Base-by-base conservation (phyloP, 768 basidiomycete genomes). In the Tricholoma sp. region DNA sequence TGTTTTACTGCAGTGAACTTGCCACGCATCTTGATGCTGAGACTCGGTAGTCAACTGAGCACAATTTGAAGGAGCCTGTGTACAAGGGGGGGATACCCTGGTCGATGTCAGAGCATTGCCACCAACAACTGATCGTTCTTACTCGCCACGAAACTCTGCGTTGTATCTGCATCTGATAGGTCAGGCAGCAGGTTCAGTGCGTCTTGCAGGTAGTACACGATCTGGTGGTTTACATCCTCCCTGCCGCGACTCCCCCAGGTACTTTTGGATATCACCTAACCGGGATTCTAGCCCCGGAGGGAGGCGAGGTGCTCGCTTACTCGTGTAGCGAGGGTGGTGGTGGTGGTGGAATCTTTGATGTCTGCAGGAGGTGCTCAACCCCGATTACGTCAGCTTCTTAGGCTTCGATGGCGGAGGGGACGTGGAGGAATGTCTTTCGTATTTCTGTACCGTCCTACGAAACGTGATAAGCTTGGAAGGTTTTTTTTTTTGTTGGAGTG, bases 321-420 rank as follows among this genome's bases (percentile, higher is more conserved):
- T 50, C 94, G 91, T 0, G 94, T 94, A 6, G 91, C 85, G 53
- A 99, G 87, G 1, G 95, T n/a, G n/a, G n/a, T 96, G 41, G 92
- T 94, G 20, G 91, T 93, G 2, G 93, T 93, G n/a, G 90, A 90
- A 68, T 94, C 89, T 72, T 94, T 94, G 73, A 98, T 94, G 67
- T 98, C 97, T 97, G 92, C 37, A 98, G 78, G 39, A 99, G 81
- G 72, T 98, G 96, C 73, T 99, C 97, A 41, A 98, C 96, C 20
- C 97, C 96, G 58, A 98, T 98, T 71, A 98, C 97, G 68, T 99
- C 93, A 1, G 93, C 88, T 73, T 95, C 93, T 70, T 94, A 91
- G 0, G 92, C 93, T 71, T 92, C 90, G 65, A 99, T 98, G 15
- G 87, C 83, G 1, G 95, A 96, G 0, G 96, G 93, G 37, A 96